These are phyloP conservation scores for Scedosporium apiospermum DNA, from an alignment of 2,329 filamentous ascomycete genomes.

Conservation along the genomic window DNA sequence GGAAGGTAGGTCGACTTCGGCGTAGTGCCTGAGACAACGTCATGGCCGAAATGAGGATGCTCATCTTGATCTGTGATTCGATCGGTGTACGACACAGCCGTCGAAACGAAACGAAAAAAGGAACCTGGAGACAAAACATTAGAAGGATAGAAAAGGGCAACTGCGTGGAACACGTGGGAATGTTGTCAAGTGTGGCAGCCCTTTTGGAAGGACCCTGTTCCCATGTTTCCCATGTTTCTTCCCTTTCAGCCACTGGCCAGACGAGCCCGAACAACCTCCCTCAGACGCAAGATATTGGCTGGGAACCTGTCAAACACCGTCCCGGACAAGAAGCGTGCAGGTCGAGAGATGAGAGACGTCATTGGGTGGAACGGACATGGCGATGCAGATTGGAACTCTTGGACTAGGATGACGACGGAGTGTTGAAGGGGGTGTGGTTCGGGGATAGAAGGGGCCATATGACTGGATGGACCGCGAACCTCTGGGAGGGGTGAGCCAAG, in stretches of 20 bases:
- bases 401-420: background rate
- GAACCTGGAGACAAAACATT: too few species aligned
- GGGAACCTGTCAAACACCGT: background rate
- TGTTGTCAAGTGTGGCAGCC: background rate
- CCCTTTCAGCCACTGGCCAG: background rate
- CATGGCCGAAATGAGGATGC: too few species aligned
- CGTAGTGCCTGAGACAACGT: too few species aligned
- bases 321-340: background rate
- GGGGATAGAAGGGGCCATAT: too few species aligned
- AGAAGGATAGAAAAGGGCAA: background rate
- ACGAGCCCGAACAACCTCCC: background rate
- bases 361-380: background rate
- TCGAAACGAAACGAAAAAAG: background rate
- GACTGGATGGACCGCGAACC: too few species aligned
- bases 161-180: constrained; percentile 2
- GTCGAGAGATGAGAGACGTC: background rate
- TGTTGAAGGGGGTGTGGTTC: background rate
- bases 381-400: background rate
- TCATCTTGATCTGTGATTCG: background rate
- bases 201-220: background rate
- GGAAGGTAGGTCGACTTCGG: too few species aligned
- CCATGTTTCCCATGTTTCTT: background rate
- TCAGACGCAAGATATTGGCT: background rate
- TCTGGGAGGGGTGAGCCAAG: too few species aligned
- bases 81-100: background rate